Conservation (phyloP, 208 protist species). For the Angomonas deanei region DNA sequence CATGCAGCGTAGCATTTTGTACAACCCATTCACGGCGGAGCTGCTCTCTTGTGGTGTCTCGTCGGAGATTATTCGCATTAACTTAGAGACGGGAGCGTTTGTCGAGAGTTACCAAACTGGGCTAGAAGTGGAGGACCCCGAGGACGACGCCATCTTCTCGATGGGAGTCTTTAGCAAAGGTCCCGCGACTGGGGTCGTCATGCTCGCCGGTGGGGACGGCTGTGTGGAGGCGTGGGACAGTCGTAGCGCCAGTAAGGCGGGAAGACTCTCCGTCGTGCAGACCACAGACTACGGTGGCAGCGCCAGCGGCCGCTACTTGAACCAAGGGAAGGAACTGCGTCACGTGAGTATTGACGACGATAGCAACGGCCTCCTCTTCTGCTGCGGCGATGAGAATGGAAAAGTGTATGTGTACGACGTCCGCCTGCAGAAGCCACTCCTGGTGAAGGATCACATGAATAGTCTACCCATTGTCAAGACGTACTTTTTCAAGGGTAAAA, state of each 20-base stretch:
- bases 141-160: constrained; percentile 33
- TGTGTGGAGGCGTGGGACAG: constrained; percentile 79
- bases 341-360: constrained; percentile 63
- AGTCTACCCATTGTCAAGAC: constrained; percentile 91
- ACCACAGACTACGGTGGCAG: neutral
- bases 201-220: constrained; percentile 71
- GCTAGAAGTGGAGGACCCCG: constrained; percentile 18
- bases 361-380: constrained; percentile 70
- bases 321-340: constrained; percentile 40
- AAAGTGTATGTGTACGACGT: constrained; percentile 87
- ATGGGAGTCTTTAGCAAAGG: constrained; percentile 63
- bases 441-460: constrained; percentile 96
- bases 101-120: constrained; percentile 76
- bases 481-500: constrained; percentile 85
- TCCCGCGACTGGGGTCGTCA: constrained; percentile 52
- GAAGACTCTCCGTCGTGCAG: constrained; percentile 43
- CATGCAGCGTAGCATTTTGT: constrained; percentile 72
- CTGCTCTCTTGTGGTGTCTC: constrained; percentile 74
- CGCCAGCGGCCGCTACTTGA: constrained; percentile 12
- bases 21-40: constrained; percentile 65
- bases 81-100: constrained; percentile 79
- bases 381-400: constrained; percentile 70
- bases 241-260: constrained; percentile 36
- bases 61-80: constrained; percentile 74
- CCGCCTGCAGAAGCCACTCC: constrained; percentile 73